A percentile compares a stretch with the other conserved stretches of the same genome.
These are phyloP conservation scores for Zymoseptoria tritici DNA, from an alignment of 2,329 filamentous ascomycete species.

Conservation along the genomic window DNA sequence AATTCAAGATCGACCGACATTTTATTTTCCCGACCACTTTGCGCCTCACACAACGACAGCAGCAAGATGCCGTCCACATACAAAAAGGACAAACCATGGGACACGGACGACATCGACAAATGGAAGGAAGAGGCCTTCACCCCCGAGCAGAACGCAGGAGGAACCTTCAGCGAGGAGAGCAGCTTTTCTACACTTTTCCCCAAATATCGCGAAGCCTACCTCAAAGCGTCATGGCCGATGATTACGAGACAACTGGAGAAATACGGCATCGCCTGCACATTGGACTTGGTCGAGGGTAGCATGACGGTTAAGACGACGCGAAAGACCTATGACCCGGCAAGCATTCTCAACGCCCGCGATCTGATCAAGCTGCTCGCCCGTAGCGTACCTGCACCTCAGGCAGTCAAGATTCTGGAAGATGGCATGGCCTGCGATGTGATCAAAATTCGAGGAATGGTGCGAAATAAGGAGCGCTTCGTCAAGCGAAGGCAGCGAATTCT, in stretches of 20 bases:
- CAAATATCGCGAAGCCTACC: conserved; percentile 90
- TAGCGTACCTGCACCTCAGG: conserved; percentile 86
- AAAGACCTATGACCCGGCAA: conserved; percentile 84
- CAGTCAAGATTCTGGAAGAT: conserved; percentile 89
- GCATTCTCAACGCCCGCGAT: conserved; percentile 89
- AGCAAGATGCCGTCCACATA: conserved; percentile 77
- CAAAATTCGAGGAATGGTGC: conserved; percentile 83
- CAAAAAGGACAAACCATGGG: conserved; percentile 87
- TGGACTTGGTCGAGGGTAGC: conserved; percentile 89
- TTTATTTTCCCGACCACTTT: conserved; percentile 1
- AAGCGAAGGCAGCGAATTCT: conserved; percentile 90
- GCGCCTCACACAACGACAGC: background rate
- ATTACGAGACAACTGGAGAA: conserved; percentile 84
- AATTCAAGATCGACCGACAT: background rate
- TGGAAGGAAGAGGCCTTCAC: conserved; percentile 88
- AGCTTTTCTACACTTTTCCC: conserved; percentile 81
- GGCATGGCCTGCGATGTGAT: conserved; percentile 89
- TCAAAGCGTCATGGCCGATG: conserved; percentile 87
- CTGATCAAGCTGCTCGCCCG: conserved; percentile 87
- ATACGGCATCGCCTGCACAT: conserved; percentile 77
- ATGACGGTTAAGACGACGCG: conserved; percentile 96
- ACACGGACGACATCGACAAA: conserved; percentile 94
- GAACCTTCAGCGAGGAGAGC: conserved; percentile 86
- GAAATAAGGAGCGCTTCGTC: conserved; percentile 91
- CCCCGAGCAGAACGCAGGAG: conserved; percentile 73